These are phyloP conservation scores for Dalbergia oliveri DNA, from an alignment of 306 rosid species.

Conservation along the genomic window DNA sequence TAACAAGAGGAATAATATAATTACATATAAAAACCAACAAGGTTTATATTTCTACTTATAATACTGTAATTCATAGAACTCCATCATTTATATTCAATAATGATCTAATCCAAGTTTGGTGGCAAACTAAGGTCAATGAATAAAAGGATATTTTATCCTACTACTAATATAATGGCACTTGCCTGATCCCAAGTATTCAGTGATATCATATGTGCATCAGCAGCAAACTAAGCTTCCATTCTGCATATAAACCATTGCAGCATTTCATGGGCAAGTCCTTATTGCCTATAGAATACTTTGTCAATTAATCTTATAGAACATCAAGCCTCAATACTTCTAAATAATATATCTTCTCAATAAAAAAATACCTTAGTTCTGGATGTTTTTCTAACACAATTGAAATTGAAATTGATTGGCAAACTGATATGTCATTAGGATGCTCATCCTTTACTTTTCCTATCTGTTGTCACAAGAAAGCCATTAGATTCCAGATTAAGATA, in stretches of 20 bases:
- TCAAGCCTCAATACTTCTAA: no score
- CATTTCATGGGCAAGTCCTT: no score
- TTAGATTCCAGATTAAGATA: constrained; percentile 38
- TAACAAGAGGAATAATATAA: background rate
- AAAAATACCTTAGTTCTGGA: constrained; percentile 68
- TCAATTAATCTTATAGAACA: no score
- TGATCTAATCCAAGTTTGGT: constrained; percentile 12
- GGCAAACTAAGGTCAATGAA: constrained; percentile 27
- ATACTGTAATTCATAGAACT: constrained; percentile 10
- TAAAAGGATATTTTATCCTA: no score
- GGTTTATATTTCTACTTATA: constrained; percentile 1
- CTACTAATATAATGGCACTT: no score
- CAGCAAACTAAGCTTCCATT: no score
- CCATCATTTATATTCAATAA: constrained; percentile 33
- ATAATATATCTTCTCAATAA: background rate
- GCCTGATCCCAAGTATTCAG: no score
- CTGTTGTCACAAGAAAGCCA: constrained; percentile 49
- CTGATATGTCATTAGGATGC: constrained; percentile 67
- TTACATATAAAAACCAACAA: background rate
- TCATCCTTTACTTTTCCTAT: constrained; percentile 78
- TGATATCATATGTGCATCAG: no score
- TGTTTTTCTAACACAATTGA: constrained; percentile 68
- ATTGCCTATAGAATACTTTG: no score
- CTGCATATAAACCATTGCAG: no score
- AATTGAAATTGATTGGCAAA: constrained; percentile 65